phyloP scores from a whole-genome alignment of 768 basidiomycete genomes.

The Phylloporus sp. region DNA sequence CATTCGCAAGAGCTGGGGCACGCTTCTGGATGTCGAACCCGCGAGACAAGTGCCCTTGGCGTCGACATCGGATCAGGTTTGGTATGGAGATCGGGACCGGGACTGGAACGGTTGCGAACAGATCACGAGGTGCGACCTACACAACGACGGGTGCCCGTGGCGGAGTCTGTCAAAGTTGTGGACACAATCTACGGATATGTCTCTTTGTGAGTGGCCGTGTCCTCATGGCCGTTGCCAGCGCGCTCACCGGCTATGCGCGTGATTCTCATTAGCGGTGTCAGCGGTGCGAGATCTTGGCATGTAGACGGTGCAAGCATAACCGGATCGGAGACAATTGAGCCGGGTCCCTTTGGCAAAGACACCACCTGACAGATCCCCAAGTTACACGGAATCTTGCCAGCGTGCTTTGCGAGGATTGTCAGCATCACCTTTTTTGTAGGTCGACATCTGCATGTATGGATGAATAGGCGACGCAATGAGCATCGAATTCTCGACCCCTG shows the following conservation, averaged over 20 bases:
- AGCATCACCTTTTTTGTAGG: no score
- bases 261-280: constrained; percentile 26
- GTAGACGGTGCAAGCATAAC: constrained; percentile 36
- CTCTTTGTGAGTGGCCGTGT: constrained; percentile 41
- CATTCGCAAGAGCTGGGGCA: no score
- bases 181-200: constrained; percentile 35
- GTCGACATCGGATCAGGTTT: background rate
- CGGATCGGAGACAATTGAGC: constrained; percentile 30
- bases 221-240: background rate
- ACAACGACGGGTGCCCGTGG: constrained; percentile 41
- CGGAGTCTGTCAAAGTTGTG: constrained; percentile 45
- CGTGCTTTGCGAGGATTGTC: no score
- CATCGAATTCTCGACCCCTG: no score
- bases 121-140: constrained; percentile 51
- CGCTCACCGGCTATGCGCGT: background rate
- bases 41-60: background rate
- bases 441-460: no score
- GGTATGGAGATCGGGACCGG: no score
- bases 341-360: no score
- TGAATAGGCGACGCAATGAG: no score
- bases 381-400: no score
- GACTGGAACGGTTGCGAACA: constrained; percentile 38
- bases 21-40: no score
- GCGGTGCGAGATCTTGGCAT: constrained; percentile 32
- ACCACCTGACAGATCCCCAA: no score